These are phyloP conservation scores for Pharus latifolius DNA, from an alignment of 176 grass and related monocot species.

Conservation along the genomic window DNA sequence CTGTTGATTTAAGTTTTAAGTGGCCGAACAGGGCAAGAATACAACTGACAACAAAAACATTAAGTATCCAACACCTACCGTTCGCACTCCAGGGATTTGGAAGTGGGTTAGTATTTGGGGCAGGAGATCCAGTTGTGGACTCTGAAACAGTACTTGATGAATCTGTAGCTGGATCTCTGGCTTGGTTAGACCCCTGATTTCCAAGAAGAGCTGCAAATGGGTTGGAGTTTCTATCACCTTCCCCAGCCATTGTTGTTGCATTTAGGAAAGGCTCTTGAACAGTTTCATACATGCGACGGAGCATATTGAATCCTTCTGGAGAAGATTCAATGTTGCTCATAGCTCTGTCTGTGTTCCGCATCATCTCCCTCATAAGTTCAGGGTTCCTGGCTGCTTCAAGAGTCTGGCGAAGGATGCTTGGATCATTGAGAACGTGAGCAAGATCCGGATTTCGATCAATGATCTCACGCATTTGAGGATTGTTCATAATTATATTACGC, in stretches of 20 bases:
- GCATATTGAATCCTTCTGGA: slow-evolving; percentile 84
- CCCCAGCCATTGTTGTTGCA: slow-evolving; percentile 71
- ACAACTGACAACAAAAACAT: not conserved
- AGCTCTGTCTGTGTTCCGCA: slow-evolving; percentile 79
- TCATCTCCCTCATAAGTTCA: slow-evolving; percentile 86
- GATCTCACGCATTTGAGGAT: slow-evolving; percentile 82
- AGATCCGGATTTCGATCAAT: slow-evolving; percentile 81
- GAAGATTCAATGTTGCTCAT: slow-evolving; percentile 88
- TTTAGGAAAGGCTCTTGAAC: slow-evolving; percentile 80
- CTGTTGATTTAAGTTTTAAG: slow-evolving; percentile 18
- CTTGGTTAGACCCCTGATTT: slow-evolving; percentile 37
- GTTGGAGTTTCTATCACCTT: slow-evolving; percentile 37
- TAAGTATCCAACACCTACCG: slow-evolving; percentile 21
- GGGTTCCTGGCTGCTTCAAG: slow-evolving; percentile 75
- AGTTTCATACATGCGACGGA: slow-evolving; percentile 78
- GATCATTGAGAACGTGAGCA: slow-evolving; percentile 79
- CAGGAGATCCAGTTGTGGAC: slow-evolving; percentile 36
- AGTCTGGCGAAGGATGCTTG: slow-evolving; percentile 63
- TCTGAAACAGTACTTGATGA: slow-evolving; percentile 23
- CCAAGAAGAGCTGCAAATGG: slow-evolving; percentile 66
- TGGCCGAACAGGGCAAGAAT: not conserved
- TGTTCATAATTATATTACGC: slow-evolving; percentile 75
- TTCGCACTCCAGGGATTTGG: slow-evolving; percentile 69
- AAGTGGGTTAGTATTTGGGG: slow-evolving; percentile 70
- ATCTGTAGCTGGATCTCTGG: slow-evolving; percentile 43